These are phyloP conservation scores for Plectosphaerella cucumerina DNA, from an alignment of 2,329 filamentous ascomycete species.

Conservation along the genomic window DNA sequence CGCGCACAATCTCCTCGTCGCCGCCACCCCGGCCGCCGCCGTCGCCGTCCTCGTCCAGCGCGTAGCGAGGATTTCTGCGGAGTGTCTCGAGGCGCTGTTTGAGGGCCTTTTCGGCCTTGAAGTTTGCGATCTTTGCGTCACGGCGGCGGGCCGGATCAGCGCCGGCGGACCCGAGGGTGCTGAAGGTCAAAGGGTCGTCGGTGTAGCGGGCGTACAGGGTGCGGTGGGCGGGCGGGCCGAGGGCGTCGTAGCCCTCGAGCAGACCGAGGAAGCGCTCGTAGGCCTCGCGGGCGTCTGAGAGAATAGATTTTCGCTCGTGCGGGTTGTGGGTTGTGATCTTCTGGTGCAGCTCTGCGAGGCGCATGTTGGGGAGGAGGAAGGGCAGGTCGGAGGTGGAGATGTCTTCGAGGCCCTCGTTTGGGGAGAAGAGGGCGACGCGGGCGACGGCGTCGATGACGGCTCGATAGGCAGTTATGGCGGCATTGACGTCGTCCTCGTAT, in stretches of 20 bases:
- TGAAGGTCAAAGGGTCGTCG: constrained; percentile 69
- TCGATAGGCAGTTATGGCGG: constrained; percentile 67
- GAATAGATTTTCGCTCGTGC: constrained; percentile 54
- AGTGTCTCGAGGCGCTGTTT: constrained; percentile 71
- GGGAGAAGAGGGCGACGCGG: constrained; percentile 77
- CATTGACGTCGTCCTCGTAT: constrained; percentile 64
- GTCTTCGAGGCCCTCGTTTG: constrained; percentile 87
- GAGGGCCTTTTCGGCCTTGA: constrained; percentile 79
- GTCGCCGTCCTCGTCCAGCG: constrained; percentile 68
- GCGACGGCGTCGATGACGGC: constrained; percentile 66
- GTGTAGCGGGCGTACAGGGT: constrained; percentile 69
- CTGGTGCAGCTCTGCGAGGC: constrained; percentile 75
- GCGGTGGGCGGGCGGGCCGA: constrained; percentile 56
- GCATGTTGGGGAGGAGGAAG: constrained; percentile 75
- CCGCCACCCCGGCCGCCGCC: constrained; percentile 42
- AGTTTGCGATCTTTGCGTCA: constrained; percentile 81
- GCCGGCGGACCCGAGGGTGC: constrained; percentile 50
- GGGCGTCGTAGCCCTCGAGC: constrained; percentile 73
- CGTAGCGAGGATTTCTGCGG: constrained; percentile 41
- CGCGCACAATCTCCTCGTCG: constrained; percentile 81
- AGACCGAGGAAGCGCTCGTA: constrained; percentile 78
- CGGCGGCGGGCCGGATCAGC: constrained; percentile 62
- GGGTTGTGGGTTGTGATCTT: constrained; percentile 53
- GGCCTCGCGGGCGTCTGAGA: constrained; percentile 60
- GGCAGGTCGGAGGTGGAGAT: constrained; percentile 79